Evolutionary conservation across 768 basidiomycete species (phyloP), one percentile per base, ranked within the genome.

Genomic region (Leccinum truebloodii): DNA sequence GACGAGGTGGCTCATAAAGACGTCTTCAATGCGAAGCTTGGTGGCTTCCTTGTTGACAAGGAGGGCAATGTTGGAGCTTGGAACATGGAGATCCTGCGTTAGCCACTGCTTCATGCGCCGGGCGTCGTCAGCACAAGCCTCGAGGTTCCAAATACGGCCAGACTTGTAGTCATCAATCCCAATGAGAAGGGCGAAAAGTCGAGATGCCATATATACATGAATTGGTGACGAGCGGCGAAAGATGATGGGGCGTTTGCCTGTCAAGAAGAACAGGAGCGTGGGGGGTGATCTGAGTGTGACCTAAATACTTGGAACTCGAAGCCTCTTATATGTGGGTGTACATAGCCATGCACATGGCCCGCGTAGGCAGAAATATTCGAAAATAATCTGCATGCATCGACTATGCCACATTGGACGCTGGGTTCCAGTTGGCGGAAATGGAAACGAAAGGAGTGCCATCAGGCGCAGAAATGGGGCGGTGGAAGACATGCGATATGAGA

Each of bases 101-200:
- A 90, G 77, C 83, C 85, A 90, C 18, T 75, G 81, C 59, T 76
- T 81, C 64, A 90, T 76, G 37, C 77, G 79, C 57, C 81, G 79
- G 6, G 86, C 86, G 66, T 90, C 89, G 63, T 85, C 82, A 28
- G 82, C 82, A 67, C 86, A 87, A 44, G 85, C 83, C 58, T 85
- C 80, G 39, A 88, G 80, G 66, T 88, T 84, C 86, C 85, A 89
- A 28, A 88, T 81, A 30, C 69, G 69, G 20, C 82, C 81, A 9
- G 86, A 86, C 71, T 86, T 82, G 77, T 90, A 90, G 65, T 78
- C 77, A 74, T 89, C 86, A 62, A 90, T 82, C 46, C 88, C 88
- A 61, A 90, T 79, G 63, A 90, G 75, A 59, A 90, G 80, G 1
- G 86, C 86, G 64, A 87, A 90, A 46, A 87, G 73, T 20, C 81